phyloP scores from a whole-genome alignment of 805 yeast genomes.

The Lachancea dasiensis region DNA sequence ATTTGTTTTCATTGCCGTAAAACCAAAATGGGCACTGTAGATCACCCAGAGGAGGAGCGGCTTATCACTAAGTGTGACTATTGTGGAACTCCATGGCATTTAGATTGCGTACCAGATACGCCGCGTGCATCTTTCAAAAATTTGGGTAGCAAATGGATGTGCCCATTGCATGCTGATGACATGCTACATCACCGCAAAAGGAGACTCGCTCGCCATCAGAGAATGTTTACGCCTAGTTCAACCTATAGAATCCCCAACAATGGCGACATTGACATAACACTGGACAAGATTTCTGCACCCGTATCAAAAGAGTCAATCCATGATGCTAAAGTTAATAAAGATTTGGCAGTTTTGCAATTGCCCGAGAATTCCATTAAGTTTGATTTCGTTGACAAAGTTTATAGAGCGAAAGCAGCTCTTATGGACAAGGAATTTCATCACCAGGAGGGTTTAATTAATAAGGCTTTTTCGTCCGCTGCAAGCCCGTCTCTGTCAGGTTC shows the following conservation, averaged over 20 bases:
- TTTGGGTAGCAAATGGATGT: constrained; percentile 78
- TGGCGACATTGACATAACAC: constrained; percentile 53
- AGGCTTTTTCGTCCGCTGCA: constrained; percentile 18
- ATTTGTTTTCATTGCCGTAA: constrained; percentile 72
- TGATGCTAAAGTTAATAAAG: constrained; percentile 11
- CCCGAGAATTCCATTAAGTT: constrained; percentile 26
- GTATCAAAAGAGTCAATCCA: constrained; percentile 22
- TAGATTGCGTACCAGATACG: constrained; percentile 70
- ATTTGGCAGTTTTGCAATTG: constrained; percentile 21
- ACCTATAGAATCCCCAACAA: constrained; percentile 46
- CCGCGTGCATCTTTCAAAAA: constrained; percentile 70
- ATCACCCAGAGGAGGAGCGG: constrained; percentile 38
- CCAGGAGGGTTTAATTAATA: constrained; percentile 33
- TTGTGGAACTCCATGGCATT: constrained; percentile 79
- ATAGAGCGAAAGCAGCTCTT: constrained; percentile 38
- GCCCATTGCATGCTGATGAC: constrained; percentile 75
- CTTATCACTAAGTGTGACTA: constrained; percentile 72
- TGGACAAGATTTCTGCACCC: constrained; percentile 36
- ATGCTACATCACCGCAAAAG: constrained; percentile 35
- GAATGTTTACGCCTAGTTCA: constrained; percentile 48
- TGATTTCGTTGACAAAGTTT: constrained; percentile 25
- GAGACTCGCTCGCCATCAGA: constrained; percentile 47
- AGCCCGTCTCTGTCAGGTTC: constrained; percentile 20
- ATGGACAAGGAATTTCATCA: constrained; percentile 28
- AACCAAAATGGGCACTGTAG: constrained; percentile 50